Percentiles rank a stretch among this genome's conserved stretches.
Evolutionary conservation across 805 yeast species (phyloP).

Genomic region (Barnettozyma botsteinii): DNA sequence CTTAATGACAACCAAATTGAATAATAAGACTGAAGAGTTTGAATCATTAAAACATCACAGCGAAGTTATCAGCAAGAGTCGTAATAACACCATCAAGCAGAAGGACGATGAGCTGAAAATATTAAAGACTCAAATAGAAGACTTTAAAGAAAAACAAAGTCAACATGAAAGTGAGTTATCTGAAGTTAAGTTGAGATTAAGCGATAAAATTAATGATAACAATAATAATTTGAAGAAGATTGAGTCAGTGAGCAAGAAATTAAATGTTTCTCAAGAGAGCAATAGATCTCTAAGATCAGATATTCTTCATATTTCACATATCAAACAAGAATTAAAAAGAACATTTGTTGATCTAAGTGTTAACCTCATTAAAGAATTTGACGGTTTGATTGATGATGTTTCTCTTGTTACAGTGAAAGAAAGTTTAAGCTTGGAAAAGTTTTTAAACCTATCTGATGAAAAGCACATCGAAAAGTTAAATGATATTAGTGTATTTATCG

Average conservation of each 20-base stretch:
- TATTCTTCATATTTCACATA: slow-evolving; percentile 4
- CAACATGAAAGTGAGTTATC: slow-evolving; percentile 2
- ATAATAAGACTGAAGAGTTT: slow-evolving; percentile 5
- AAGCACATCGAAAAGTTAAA: slow-evolving; percentile 7
- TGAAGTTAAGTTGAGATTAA: slow-evolving; percentile 11
- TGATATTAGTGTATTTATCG: slow-evolving; percentile 13
- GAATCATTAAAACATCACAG: slow-evolving; percentile 3
- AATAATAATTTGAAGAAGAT: slow-evolving; percentile 4
- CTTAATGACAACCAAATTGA: background rate
- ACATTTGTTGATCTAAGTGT: slow-evolving; percentile 5
- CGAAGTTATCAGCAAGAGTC: slow-evolving; percentile 1
- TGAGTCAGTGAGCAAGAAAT: background rate
- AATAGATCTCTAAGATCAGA: slow-evolving; percentile 13
- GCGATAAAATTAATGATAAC: slow-evolving; percentile 9
- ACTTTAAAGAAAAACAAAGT: background rate
- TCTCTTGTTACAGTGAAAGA: slow-evolving; percentile 13
- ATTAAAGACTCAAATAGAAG: slow-evolving; percentile 5
- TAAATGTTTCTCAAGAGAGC: slow-evolving; percentile 4
- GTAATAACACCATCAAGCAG: slow-evolving; percentile 3
- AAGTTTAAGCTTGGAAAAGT: slow-evolving; percentile 2
- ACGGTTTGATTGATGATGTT: slow-evolving; percentile 15
- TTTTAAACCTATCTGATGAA: slow-evolving; percentile 1
- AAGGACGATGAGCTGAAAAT: slow-evolving; percentile 16
- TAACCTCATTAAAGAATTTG: slow-evolving; percentile 10
- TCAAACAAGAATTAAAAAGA: slow-evolving; percentile 12